phyloP scores from a whole-genome alignment of 805 yeast species.

The Candida sphagnicola region DNA sequence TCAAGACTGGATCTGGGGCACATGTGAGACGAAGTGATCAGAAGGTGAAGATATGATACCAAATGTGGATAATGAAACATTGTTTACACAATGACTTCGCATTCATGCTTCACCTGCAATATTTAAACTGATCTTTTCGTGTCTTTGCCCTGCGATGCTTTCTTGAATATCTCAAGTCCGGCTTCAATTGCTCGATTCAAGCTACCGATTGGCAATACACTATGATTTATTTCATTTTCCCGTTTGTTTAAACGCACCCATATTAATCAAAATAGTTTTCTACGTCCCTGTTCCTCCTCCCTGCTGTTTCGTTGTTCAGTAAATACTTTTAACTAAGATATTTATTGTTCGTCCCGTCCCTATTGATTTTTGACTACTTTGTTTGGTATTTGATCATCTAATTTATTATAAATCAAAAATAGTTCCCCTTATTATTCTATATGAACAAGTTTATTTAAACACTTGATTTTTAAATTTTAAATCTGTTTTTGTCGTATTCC shows the following conservation, averaged over 20 bases:
- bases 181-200: no score
- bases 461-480: background rate
- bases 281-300: background rate
- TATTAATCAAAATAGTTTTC: background rate
- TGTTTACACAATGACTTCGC: no score
- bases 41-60: no score
- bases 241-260: background rate
- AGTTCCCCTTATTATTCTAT: background rate
- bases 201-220: no score
- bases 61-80: no score
- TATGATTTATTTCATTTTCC: no score
- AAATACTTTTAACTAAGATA: slow-evolving; percentile 5
- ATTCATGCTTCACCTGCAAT: no score
- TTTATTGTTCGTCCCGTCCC: slow-evolving; percentile 3
- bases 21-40: no score
- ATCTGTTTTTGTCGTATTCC: slow-evolving; percentile 3
- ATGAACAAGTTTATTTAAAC: background rate
- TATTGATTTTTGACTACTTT: slow-evolving; percentile 1
- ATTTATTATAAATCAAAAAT: background rate
- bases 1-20: no score
- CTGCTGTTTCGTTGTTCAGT: slow-evolving; percentile 1
- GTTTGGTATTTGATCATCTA: background rate
- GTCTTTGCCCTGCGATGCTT: no score
- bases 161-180: no score
- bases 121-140: no score